Evolutionary conservation across 768 basidiomycete genomes (phyloP).

Genomic region (Tricholoma terreum): DNA sequence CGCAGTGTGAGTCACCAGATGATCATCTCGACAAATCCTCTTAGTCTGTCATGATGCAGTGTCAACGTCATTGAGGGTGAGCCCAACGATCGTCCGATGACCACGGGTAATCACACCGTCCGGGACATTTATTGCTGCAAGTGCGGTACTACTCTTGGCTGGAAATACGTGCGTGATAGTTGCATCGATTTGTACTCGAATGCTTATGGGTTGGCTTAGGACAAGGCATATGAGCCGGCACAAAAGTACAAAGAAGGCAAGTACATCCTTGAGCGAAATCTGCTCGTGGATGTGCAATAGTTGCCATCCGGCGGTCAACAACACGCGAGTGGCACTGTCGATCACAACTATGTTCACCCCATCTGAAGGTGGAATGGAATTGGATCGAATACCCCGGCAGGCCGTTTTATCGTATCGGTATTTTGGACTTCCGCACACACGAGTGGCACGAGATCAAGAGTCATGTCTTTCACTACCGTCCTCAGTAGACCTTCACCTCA

Average conservation of each 20-base stretch:
- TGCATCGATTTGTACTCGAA: no score
- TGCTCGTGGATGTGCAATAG: constrained; percentile 84
- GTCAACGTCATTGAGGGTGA: constrained; percentile 92
- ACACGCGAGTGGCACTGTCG: constrained; percentile 8
- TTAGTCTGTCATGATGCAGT: constrained; percentile 37
- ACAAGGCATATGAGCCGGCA: constrained; percentile 81
- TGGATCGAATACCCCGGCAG: constrained; percentile 8
- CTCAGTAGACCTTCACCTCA: background rate
- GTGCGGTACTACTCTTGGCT: constrained; percentile 83
- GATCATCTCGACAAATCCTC: constrained; percentile 2
- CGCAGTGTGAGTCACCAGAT: constrained; percentile 65
- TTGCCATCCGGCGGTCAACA: constrained; percentile 4
- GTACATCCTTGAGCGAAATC: constrained; percentile 93
- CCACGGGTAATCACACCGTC: constrained; percentile 94
- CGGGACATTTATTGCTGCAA: constrained; percentile 94
- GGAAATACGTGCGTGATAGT: constrained; percentile 89
- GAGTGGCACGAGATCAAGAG: background rate
- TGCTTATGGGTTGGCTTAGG: constrained; percentile 45
- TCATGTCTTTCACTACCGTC: background rate
- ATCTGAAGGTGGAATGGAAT: background rate
- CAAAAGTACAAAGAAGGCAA: constrained; percentile 99
- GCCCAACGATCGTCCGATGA: constrained; percentile 91
- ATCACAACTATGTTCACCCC: constrained; percentile 3
- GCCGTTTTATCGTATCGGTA: constrained; percentile 16
- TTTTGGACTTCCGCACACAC: constrained; percentile 20